Evolutionary conservation across 371 early-diverging fungal genomes (phyloP).

Genomic region (Rhizomucor miehei): DNA sequence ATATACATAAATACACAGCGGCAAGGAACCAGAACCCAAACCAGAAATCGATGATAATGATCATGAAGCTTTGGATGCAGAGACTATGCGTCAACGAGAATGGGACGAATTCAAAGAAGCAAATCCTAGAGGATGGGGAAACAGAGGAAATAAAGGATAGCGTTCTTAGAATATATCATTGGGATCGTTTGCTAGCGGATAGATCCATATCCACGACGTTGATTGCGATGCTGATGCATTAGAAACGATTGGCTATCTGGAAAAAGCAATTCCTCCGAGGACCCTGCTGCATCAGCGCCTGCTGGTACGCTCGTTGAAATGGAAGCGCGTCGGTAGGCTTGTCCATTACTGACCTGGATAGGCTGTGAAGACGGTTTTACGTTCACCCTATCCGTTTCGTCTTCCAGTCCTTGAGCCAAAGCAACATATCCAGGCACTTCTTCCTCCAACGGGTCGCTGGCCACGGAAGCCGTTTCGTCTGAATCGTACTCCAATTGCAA

Average conservation of each 20-base stretch:
- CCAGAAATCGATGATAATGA: slow-evolving; percentile 76
- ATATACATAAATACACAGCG: slow-evolving; percentile 20
- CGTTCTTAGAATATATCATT: too few relatives aligned
- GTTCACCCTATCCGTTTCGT: not conserved
- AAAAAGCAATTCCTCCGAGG: too few relatives aligned
- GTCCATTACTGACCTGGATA: too few relatives aligned
- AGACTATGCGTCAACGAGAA: slow-evolving; percentile 77
- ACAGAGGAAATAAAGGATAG: slow-evolving; percentile 51
- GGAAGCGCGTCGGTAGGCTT: too few relatives aligned
- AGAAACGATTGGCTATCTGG: too few relatives aligned
- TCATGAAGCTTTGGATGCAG: slow-evolving; percentile 77
- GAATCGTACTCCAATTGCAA: slow-evolving; percentile 12
- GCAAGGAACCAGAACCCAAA: slow-evolving; percentile 60
- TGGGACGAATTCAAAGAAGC: slow-evolving; percentile 95
- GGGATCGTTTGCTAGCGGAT: too few relatives aligned
- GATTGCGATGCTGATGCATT: too few relatives aligned
- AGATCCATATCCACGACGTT: too few relatives aligned
- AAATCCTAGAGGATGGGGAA: slow-evolving; percentile 92
- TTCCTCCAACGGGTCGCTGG: not conserved
- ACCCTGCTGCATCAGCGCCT: too few relatives aligned
- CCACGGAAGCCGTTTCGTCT: not conserved
- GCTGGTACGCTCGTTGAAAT: too few relatives aligned
- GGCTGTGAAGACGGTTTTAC: not conserved
- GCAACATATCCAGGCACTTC: not conserved
- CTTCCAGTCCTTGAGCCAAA: not conserved